Percentiles rank a stretch among this genome's conserved stretches.
These are phyloP conservation scores for Pseudofabraea citricarpa DNA, from an alignment of 2,329 filamentous ascomycete genomes.

Conservation along the genomic window DNA sequence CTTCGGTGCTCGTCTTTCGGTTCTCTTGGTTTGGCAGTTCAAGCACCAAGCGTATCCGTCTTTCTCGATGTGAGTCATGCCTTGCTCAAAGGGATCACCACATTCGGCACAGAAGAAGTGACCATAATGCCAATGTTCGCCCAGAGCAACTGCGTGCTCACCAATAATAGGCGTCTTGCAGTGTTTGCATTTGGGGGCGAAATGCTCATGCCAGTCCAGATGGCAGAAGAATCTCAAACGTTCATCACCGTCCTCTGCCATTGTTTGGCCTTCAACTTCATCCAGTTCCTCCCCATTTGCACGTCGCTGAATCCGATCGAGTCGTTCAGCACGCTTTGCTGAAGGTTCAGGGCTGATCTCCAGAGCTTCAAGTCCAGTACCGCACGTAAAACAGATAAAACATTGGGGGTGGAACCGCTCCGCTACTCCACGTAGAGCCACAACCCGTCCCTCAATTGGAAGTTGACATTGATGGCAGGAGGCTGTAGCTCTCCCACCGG, in stretches of 20 bases:
- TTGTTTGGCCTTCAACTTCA: constrained; percentile 58
- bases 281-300: constrained; percentile 52
- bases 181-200: constrained; percentile 87
- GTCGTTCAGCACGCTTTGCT: constrained; percentile 60
- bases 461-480: constrained; percentile 79
- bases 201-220: constrained; percentile 96
- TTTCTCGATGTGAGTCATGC: constrained; percentile 77
- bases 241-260: constrained; percentile 68
- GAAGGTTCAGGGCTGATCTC: constrained; percentile 94
- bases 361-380: constrained; percentile 84
- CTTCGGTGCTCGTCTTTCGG: constrained; percentile 81
- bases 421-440: constrained; percentile 68
- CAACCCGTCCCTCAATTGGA: constrained; percentile 85
- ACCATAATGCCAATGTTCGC: constrained; percentile 92
- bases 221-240: constrained; percentile 89
- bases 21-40: constrained; percentile 85
- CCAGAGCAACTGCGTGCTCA: constrained; percentile 89
- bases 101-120: constrained; percentile 99
- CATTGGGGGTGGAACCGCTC: constrained; percentile 89
- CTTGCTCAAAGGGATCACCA: constrained; percentile 82
- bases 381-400: constrained; percentile 84
- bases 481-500: constrained; percentile 54
- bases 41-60: constrained; percentile 98
- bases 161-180: constrained; percentile 96
- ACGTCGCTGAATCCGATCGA: constrained; percentile 68